Evolutionary conservation across 345 rosid species (phyloP).

Genomic region (Hibiscus trionum): DNA sequence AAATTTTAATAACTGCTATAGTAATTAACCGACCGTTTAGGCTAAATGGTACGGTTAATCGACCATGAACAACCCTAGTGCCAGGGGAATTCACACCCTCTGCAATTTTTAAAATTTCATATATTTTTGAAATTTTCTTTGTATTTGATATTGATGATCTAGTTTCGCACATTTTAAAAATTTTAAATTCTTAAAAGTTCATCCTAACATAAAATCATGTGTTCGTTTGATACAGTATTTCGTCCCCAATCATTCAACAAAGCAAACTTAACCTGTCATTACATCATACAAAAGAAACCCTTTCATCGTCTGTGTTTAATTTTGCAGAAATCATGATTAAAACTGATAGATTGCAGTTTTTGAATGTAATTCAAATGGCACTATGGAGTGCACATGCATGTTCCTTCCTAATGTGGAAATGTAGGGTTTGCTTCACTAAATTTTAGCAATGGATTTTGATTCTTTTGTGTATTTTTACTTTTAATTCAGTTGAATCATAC

Average conservation of each 20-base stretch:
- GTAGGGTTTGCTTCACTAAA: neutral
- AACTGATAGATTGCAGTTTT: neutral
- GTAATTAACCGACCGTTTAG: too few species aligned
- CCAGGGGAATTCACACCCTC: too few species aligned
- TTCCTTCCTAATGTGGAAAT: neutral
- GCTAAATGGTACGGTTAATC: too few species aligned
- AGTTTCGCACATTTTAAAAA: too few species aligned
- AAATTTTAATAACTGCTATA: too few species aligned
- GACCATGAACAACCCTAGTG: too few species aligned
- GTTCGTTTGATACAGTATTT: neutral
- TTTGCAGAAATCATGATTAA: neutral
- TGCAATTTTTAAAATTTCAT: too few species aligned
- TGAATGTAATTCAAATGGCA: neutral
- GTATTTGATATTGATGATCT: too few species aligned
- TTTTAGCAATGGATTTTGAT: neutral
- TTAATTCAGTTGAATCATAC: neutral
- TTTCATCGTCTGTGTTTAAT: neutral
- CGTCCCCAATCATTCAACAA: slow-evolving; percentile 16
- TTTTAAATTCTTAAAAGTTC: too few species aligned
- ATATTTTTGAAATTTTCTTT: too few species aligned
- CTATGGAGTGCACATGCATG: neutral
- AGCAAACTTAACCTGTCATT: slow-evolving; percentile 1
- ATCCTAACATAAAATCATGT: too few species aligned
- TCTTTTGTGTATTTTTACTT: neutral
- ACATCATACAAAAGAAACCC: neutral